A percentile compares a stretch with the other conserved stretches of the same genome.
Conservation (phyloP, 177 flowering plant species). For the Vitis hybrid region DNA sequence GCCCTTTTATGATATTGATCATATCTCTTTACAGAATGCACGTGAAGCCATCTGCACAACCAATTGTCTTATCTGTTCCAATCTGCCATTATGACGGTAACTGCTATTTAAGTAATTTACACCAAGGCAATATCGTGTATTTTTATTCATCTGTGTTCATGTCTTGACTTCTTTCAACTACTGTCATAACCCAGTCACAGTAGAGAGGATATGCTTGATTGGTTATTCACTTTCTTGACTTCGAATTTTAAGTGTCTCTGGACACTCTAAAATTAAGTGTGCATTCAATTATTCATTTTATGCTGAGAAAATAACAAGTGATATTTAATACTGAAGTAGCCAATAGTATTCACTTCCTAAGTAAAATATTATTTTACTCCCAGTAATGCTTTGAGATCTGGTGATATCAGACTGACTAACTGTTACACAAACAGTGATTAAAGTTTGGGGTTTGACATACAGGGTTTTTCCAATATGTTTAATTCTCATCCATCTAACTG, state of each 20-base stretch:
- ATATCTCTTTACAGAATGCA: slow-evolving; percentile 72
- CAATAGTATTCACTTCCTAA: too few species aligned
- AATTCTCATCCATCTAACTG: background rate
- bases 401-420: too few species aligned
- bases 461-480: background rate
- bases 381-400: too few species aligned
- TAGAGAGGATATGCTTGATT: background rate
- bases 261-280: too few species aligned
- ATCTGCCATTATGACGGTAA: slow-evolving; percentile 87
- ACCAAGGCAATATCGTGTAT: background rate
- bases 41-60: slow-evolving; percentile 70
- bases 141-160: background rate
- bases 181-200: background rate
- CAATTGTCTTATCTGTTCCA: slow-evolving; percentile 76
- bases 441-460: too few species aligned
- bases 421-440: too few species aligned
- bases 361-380: too few species aligned
- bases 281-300: too few species aligned
- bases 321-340: too few species aligned
- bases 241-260: too few species aligned
- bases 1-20: background rate
- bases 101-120: slow-evolving; percentile 7
- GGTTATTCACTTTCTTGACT: background rate
- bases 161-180: background rate
- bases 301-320: too few species aligned